Evolutionary conservation across 208 protist genomes (phyloP), one percentile per base, ranked within the genome.

Genomic region (Lotmaria passim): DNA sequence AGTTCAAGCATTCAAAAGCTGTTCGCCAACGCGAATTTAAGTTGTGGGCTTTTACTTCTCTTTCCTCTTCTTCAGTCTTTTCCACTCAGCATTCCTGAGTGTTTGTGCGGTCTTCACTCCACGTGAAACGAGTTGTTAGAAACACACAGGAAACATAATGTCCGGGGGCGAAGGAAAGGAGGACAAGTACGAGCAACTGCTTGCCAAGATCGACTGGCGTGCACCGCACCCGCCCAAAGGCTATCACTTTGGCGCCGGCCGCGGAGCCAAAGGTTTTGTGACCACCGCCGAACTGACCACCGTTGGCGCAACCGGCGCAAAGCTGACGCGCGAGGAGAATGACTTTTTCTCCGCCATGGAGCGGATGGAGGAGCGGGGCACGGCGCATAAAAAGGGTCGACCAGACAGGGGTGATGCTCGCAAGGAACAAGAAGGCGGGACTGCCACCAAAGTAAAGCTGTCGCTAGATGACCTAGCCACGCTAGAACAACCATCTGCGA

Each of bases 141-240:
- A n/a, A 46, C 4, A 3, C 15, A 46, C 6, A 19, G 11, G 10
- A n/a, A 46, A 3, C 3, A 17, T 19, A 7, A 55, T 55, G 31
- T 43, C 31, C 24, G 61, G 15, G 52, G 58, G 71, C 15, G 66
- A 72, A 0, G 66, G 55, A 3, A 81, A 64, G 39, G 61, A 47
- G 19, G 87, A 92, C 64, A 89, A 89, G 58, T 95, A 95, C 60
- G 90, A 92, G 64, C 79, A 85, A 56, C 47, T 95, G 57, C 78
- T 92, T 21, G 43, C 75, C 41, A 88, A 85, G 64, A 87, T 89
- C 56, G 83, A 93, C 78, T 95, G 91, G 91, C 75, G 77, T n/a
- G 60, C 83, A 12, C 56, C 82, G 10, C 63, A 78, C 41, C 88
- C 91, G 15, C 91, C 91, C 12, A 85, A 78, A 21, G 80, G 83